Percentiles rank a stretch among this genome's conserved stretches.
These are phyloP conservation scores for Xylaria curta DNA, from an alignment of 495 filamentous ascomycete species.

Conservation along the genomic window DNA sequence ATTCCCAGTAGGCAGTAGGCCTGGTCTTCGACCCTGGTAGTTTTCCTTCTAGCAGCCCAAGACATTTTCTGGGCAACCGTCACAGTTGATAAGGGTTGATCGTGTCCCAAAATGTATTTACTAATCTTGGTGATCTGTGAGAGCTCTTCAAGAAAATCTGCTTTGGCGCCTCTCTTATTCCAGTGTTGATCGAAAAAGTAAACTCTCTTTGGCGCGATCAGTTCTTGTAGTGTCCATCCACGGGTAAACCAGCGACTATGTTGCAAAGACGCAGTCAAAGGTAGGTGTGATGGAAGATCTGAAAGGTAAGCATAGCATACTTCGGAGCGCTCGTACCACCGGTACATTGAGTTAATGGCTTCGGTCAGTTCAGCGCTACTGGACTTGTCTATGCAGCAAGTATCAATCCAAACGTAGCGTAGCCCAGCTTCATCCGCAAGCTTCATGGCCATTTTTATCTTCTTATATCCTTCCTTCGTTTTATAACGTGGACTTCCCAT, in stretches of 20 bases:
- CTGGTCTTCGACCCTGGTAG: background rate
- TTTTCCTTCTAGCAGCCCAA: background rate
- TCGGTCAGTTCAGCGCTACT: background rate
- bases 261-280: background rate
- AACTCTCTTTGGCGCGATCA: background rate
- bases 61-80: slow-evolving; percentile 1
- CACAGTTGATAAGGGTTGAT: background rate
- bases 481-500: background rate
- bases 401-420: background rate
- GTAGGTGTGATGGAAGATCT: background rate
- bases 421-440: background rate
- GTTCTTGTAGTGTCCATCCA: background rate
- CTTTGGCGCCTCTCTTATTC: background rate
- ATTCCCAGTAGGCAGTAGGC: background rate
- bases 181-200: background rate
- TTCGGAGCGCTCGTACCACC: slow-evolving; percentile 5
- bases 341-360: background rate
- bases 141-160: background rate
- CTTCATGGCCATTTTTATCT: slow-evolving; percentile 4
- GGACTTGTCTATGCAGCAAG: slow-evolving; percentile 6
- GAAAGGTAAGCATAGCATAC: background rate
- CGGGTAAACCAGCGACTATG: slow-evolving; percentile 4
- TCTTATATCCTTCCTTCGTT: background rate
- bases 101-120: background rate
- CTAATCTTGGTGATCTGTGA: background rate